A percentile compares a stretch with the other conserved stretches of the same genome.
Conservation (phyloP, 2,329 filamentous ascomycete species). For the Pyricularia sp. region DNA sequence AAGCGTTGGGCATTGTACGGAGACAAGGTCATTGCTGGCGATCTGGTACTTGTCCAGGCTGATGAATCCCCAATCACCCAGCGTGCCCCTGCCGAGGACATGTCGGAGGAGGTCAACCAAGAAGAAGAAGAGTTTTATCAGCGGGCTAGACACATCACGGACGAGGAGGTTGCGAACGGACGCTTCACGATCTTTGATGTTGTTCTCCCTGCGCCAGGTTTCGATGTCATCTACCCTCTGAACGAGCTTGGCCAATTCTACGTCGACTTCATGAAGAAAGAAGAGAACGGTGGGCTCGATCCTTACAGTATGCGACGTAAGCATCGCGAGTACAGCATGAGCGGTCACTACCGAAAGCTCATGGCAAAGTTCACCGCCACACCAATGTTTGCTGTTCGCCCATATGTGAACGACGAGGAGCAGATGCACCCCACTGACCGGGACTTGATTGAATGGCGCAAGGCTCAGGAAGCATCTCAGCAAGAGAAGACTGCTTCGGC, state of each 20-base stretch:
- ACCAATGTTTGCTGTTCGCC: conserved; percentile 58
- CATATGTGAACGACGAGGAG: conserved; percentile 62
- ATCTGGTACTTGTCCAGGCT: conserved; percentile 58
- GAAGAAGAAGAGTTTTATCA: conserved; percentile 32
- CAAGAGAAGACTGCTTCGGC: conserved; percentile 8
- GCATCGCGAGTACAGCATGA: conserved; percentile 81
- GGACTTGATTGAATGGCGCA: conserved; percentile 49
- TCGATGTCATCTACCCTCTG: conserved; percentile 74
- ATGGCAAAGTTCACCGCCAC: conserved; percentile 60
- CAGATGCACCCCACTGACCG: conserved; percentile 87
- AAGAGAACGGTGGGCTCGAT: conserved; percentile 68
- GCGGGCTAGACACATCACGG: conserved; percentile 62
- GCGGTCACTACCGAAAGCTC: conserved; percentile 80
- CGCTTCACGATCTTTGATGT: conserved; percentile 77
- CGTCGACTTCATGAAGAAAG: conserved; percentile 71
- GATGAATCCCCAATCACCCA: conserved; percentile 20
- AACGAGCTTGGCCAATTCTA: conserved; percentile 85
- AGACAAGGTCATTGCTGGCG: conserved; percentile 66
- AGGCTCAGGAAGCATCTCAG: conserved; percentile 16
- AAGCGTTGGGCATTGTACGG: conserved; percentile 73
- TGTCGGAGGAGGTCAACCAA: conserved; percentile 48
- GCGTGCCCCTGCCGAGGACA: conserved; percentile 44
- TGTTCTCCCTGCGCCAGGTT: conserved; percentile 87
- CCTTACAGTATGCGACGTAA: conserved; percentile 79
- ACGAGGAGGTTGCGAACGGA: conserved; percentile 69